Percentiles rank a stretch among this genome's conserved stretches.
These are phyloP conservation scores for Diplodia scrobiculata DNA, from an alignment of 2,329 filamentous ascomycete species.

Conservation along the genomic window DNA sequence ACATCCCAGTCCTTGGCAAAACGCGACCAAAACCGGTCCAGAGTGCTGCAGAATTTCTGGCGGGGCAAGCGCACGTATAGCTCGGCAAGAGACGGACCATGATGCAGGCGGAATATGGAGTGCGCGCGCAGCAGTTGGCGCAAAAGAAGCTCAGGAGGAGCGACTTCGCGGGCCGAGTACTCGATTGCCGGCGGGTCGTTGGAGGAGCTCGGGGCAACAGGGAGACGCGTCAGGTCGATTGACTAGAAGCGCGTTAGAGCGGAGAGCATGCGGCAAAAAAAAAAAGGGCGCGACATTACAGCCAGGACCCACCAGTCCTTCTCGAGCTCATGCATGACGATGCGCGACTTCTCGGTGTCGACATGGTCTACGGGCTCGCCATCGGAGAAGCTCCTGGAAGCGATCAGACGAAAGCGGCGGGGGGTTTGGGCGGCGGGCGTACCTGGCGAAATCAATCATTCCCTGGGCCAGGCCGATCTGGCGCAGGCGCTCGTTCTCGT, in stretches of 20 bases:
- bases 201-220: constrained; percentile 45
- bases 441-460: constrained; percentile 87
- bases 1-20: constrained; percentile 77
- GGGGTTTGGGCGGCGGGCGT: constrained; percentile 31
- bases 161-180: constrained; percentile 88
- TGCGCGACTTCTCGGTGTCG: constrained; percentile 85
- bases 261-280: neutral
- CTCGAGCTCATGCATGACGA: constrained; percentile 85
- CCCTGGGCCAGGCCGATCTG: constrained; percentile 96
- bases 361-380: constrained; percentile 77
- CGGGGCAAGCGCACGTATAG: constrained; percentile 68
- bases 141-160: constrained; percentile 74
- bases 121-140: constrained; percentile 83
- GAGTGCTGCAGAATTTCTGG: constrained; percentile 67
- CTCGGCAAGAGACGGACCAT: constrained; percentile 71
- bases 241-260: constrained; percentile 54
- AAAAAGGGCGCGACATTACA: constrained; percentile 55
- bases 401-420: constrained; percentile 31
- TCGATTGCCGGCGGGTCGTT: constrained; percentile 58
- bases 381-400: constrained; percentile 72
- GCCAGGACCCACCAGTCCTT: constrained; percentile 93
- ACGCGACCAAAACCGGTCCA: constrained; percentile 79
- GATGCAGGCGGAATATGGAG: constrained; percentile 81
- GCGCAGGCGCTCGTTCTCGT: constrained; percentile 81
- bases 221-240: constrained; percentile 77